Conservation (phyloP, 1,284 basidiomycete genomes). For the Sanghuangporus weigelae region DNA sequence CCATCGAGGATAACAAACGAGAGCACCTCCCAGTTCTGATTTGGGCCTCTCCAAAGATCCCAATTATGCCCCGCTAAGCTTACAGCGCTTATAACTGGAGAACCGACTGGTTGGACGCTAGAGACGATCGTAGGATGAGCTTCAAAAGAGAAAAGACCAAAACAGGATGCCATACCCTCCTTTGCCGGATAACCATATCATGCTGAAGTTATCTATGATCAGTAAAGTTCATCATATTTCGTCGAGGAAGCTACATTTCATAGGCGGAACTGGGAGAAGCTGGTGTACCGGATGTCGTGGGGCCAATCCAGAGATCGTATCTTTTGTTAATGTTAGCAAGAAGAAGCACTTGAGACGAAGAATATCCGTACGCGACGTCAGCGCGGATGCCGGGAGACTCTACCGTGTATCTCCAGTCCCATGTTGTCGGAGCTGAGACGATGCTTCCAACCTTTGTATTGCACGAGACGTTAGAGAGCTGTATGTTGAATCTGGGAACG, state of each 20-base stretch:
- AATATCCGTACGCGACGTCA: constrained; percentile 43
- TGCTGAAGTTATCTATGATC: constrained; percentile 29
- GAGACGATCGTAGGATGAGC: not conserved
- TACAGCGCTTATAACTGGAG: constrained; percentile 38
- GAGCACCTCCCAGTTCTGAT: constrained; percentile 51
- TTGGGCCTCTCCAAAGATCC: constrained; percentile 53
- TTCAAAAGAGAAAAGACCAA: not conserved
- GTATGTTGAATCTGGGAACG: not conserved
- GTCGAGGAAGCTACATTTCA: constrained; percentile 35
- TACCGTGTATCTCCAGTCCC: constrained; percentile 45
- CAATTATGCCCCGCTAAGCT: constrained; percentile 45
- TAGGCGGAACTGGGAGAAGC: constrained; percentile 62
- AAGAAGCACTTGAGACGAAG: not conserved
- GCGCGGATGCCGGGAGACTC: constrained; percentile 44
- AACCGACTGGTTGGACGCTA: constrained; percentile 52
- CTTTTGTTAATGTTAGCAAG: constrained; percentile 22
- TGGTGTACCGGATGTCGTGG: constrained; percentile 36
- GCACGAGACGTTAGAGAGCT: not conserved
- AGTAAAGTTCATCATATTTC: not conserved
- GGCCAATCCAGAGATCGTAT: constrained; percentile 54
- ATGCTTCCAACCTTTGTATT: constrained; percentile 35
- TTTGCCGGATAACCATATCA: constrained; percentile 58
- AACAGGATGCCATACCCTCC: constrained; percentile 40
- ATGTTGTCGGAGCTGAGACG: constrained; percentile 41
- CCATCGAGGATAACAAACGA: constrained; percentile 48